Evolutionary conservation across 805 yeast genomes (phyloP).

Genomic region (Suhomyces canberraensis): DNA sequence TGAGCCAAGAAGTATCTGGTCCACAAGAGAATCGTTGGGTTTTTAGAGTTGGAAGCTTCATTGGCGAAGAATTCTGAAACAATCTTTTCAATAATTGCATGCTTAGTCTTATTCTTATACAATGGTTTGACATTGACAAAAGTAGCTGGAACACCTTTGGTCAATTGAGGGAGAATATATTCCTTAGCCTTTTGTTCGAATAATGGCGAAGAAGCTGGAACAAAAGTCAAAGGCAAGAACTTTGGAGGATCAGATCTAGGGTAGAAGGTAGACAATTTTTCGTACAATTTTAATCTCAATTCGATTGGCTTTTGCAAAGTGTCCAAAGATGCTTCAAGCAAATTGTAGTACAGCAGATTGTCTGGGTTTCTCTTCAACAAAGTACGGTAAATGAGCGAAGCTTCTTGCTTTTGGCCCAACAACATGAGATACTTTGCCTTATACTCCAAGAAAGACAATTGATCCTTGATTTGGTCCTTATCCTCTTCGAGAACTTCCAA

Average conservation of each 20-base stretch:
- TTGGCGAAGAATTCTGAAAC: slow-evolving; percentile 46
- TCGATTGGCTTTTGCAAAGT: slow-evolving; percentile 38
- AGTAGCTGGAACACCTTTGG: slow-evolving; percentile 85
- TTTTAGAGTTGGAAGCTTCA: slow-evolving; percentile 21
- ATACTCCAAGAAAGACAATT: slow-evolving; percentile 58
- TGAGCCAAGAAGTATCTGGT: slow-evolving; percentile 74
- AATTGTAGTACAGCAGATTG: slow-evolving; percentile 57
- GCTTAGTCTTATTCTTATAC: slow-evolving; percentile 45
- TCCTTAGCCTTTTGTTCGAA: slow-evolving; percentile 45
- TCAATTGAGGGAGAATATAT: slow-evolving; percentile 61
- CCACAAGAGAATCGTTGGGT: slow-evolving; percentile 61
- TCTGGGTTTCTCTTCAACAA: slow-evolving; percentile 86
- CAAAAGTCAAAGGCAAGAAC: slow-evolving; percentile 72
- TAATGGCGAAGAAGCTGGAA: slow-evolving; percentile 48
- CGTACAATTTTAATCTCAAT: slow-evolving; percentile 59
- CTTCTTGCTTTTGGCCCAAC: slow-evolving; percentile 57
- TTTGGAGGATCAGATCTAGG: slow-evolving; percentile 83
- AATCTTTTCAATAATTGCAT: slow-evolving; percentile 48
- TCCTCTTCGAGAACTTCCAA: slow-evolving; percentile 55
- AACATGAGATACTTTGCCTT: slow-evolving; percentile 62
- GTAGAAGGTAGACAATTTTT: slow-evolving; percentile 61
- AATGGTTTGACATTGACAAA: slow-evolving; percentile 83
- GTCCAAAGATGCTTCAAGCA: slow-evolving; percentile 64
- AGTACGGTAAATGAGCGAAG: slow-evolving; percentile 63
- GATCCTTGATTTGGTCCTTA: slow-evolving; percentile 51